Evolutionary conservation across 805 yeast species (phyloP).

Genomic region (Starmera caribaea): DNA sequence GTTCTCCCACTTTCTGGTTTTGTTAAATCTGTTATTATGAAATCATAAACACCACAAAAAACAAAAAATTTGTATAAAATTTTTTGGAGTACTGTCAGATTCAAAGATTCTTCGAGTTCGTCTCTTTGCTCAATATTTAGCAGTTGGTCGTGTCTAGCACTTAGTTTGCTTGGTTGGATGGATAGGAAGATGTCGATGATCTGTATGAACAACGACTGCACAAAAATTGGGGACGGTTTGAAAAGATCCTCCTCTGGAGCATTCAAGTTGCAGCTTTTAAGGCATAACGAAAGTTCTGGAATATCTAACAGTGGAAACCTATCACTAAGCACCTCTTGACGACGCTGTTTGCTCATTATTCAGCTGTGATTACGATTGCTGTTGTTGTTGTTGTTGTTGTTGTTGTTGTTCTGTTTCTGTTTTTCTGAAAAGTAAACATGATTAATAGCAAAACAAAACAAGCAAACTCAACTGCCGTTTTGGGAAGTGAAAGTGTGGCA

Average conservation of each 20-base stretch:
- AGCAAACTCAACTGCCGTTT: too few species aligned
- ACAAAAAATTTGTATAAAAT: conserved; percentile 53
- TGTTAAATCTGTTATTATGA: conserved; percentile 60
- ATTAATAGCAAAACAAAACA: too few species aligned
- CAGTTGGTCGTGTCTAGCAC: conserved; percentile 9
- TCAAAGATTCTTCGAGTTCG: conserved; percentile 31
- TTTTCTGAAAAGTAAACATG: too few species aligned
- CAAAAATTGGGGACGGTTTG: conserved; percentile 48
- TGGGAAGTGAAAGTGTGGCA: too few species aligned
- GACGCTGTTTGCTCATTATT: conserved; percentile 6
- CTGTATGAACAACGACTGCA: conserved; percentile 47
- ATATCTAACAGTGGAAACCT: conserved; percentile 55
- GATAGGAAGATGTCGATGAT: conserved; percentile 54
- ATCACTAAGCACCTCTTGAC: conserved; percentile 25
- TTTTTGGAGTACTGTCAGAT: conserved; percentile 46
- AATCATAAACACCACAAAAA: conserved; percentile 71
- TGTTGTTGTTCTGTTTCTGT: background rate
- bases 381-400: background rate
- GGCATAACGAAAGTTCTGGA: conserved; percentile 46
- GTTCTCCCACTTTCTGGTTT: conserved; percentile 68
- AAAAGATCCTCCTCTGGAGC: conserved; percentile 50
- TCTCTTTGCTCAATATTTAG: conserved; percentile 17
- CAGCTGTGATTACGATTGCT: background rate
- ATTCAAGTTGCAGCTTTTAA: conserved; percentile 51
- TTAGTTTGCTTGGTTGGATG: conserved; percentile 26